phyloP scores from a whole-genome alignment of 1,284 basidiomycete genomes.

The Porodaedalea pini region DNA sequence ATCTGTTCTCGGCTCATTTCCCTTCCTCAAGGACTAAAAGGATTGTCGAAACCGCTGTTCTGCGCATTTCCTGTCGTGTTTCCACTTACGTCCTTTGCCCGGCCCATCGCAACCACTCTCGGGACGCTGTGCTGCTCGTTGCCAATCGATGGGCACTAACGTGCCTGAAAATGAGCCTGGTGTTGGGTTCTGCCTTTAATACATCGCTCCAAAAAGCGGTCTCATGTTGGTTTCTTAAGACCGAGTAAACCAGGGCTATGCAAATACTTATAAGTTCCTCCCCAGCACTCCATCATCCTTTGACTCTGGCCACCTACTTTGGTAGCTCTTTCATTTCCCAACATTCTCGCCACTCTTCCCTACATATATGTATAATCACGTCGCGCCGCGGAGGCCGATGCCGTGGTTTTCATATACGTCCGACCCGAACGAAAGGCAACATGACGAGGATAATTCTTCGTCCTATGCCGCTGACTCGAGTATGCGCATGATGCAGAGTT shows the following conservation, averaged over 20 bases:
- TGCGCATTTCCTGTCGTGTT: neutral
- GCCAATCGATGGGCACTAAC: too few species aligned
- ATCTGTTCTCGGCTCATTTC: neutral
- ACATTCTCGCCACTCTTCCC: constrained; percentile 3
- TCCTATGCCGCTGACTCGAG: neutral
- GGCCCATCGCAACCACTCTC: neutral
- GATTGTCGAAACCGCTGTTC: neutral
- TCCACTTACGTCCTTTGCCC: neutral
- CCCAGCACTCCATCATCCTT: too few species aligned
- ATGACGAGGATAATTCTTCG: too few species aligned
- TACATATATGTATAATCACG: neutral
- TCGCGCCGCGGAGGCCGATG: constrained; percentile 3
- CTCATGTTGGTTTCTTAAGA: too few species aligned
- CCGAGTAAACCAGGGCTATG: too few species aligned
- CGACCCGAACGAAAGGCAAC: neutral
- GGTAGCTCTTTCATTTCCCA: too few species aligned
- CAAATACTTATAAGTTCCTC: too few species aligned
- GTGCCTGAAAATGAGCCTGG: neutral
- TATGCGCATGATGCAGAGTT: neutral
- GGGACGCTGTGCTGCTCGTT: neutral
- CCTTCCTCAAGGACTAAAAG: neutral
- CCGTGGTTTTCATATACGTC: neutral
- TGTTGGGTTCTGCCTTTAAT: too few species aligned
- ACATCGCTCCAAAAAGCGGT: too few species aligned
- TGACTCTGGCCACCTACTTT: too few species aligned